Evolutionary conservation across 768 basidiomycete genomes (phyloP), one percentile per base, ranked within the genome.

Genomic region (Tulasnella sp.): DNA sequence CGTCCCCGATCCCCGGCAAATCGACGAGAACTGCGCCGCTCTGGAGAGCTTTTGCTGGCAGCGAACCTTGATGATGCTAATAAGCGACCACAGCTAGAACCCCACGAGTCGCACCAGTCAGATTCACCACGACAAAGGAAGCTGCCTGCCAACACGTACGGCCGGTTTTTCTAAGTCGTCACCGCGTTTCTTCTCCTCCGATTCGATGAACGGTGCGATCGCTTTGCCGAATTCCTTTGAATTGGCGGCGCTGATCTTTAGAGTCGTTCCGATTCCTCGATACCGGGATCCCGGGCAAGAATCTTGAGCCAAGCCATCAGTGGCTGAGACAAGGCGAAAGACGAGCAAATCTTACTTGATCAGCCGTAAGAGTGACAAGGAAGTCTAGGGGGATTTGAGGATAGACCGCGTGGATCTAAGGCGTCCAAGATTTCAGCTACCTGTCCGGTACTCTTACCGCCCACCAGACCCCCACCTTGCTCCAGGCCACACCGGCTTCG

Each of bases 21-120:
- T 91, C 90, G 23, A 90, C 90, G n/a, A 91, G 82, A 29, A 90
- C 84, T 0, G 89, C 89, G n/a, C 90, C 90, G 0, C 89, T 89
- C 18, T 87, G 85, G 51, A 91, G 84, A 13, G 88, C 89, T 9
- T 83, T 80, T 0, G 89, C 84, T 67, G 85, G 84, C 88, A 90
- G 11, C 87, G 86, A n/a, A 91, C 88, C 78, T 87, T 88, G 70
- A 91, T 89, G 82, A 89, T 88, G 20, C 88, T 86, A 79, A 91
- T 90, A 70, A 91, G 85, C 3, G 90, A 90, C 90, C 90, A 91
- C 7, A 88, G 83, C 11, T 89, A 78, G 86, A 83, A 4, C 75
- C 5, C 42, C 6, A 2, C 37, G 42, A 18, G 42, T 23, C n/a
- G 42, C 23, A 23, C 5, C 3, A 42, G 35, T 23, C 7, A n/a